Conservation (phyloP, 169 alveolate species). For the Plasmodium reichenowi region DNA sequence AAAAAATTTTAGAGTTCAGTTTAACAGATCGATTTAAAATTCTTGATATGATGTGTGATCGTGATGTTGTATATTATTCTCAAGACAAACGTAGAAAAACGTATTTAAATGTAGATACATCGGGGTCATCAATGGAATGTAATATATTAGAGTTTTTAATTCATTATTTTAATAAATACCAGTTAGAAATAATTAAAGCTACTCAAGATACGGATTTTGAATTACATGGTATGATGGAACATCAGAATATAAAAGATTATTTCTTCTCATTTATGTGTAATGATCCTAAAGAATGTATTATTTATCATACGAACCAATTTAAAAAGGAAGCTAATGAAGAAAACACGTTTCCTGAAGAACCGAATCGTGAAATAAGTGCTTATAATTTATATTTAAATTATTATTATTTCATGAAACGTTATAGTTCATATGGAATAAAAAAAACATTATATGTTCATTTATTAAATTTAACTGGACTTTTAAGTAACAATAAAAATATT, state of each 20-base stretch:
- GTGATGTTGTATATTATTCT: slow-evolving; percentile 8
- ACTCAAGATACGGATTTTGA: slow-evolving; percentile 22
- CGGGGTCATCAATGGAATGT: slow-evolving; percentile 17
- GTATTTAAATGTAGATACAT: slow-evolving; percentile 18
- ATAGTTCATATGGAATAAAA: not conserved
- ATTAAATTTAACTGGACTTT: slow-evolving; percentile 32
- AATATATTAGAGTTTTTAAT: slow-evolving; percentile 37
- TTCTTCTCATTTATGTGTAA: slow-evolving; percentile 45
- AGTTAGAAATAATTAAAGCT: slow-evolving; percentile 8
- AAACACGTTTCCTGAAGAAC: too few relatives aligned
- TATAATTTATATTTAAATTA: slow-evolving; percentile 15
- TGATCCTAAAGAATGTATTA: slow-evolving; percentile 23
- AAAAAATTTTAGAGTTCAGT: slow-evolving; percentile 12
- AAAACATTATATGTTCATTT: slow-evolving; percentile 38
- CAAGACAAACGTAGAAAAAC: not conserved
- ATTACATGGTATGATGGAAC: slow-evolving; percentile 14
- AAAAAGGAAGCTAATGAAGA: not conserved
- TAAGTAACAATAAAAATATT: slow-evolving; percentile 12
- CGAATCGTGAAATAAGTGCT: not conserved
- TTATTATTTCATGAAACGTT: slow-evolving; percentile 23
- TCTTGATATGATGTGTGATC: slow-evolving; percentile 23
- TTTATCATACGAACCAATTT: slow-evolving; percentile 25
- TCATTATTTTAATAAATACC: slow-evolving; percentile 55
- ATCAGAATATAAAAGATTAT: slow-evolving; percentile 17
- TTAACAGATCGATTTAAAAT: slow-evolving; percentile 32